A percentile compares a stretch with the other conserved stretches of the same genome.
These are phyloP conservation scores for Paxillus involutus DNA, from an alignment of 768 basidiomycete species.

Conservation along the genomic window DNA sequence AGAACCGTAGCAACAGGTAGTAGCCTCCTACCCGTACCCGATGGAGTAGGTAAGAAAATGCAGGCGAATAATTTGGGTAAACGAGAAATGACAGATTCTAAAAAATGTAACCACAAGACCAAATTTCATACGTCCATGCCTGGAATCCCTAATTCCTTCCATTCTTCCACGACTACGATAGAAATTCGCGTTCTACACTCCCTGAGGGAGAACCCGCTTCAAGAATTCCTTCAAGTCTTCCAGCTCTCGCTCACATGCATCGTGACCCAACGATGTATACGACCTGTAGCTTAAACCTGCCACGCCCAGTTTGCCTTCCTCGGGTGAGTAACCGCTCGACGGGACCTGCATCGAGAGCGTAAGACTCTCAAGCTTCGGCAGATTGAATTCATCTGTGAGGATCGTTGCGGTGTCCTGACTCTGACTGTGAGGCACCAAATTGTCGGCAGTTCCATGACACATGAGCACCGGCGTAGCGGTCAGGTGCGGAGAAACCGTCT, in stretches of 20 bases:
- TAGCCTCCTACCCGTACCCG: too few relatives aligned
- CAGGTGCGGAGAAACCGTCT: slow-evolving; percentile 66
- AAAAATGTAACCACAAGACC: too few relatives aligned
- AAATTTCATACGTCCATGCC: background rate
- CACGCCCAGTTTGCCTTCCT: slow-evolving; percentile 16
- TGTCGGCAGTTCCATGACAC: slow-evolving; percentile 81
- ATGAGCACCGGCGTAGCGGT: slow-evolving; percentile 76
- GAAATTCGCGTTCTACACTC: background rate
- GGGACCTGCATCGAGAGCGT: slow-evolving; percentile 33
- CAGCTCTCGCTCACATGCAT: slow-evolving; percentile 62
- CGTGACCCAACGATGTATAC: slow-evolving; percentile 70
- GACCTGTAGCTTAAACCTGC: slow-evolving; percentile 64
- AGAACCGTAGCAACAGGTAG: too few relatives aligned
- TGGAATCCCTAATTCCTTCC: background rate
- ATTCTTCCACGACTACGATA: background rate
- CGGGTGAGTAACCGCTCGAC: slow-evolving; percentile 18
- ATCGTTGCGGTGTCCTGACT: slow-evolving; percentile 56
- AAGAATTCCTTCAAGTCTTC: slow-evolving; percentile 73
- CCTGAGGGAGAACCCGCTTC: slow-evolving; percentile 49
- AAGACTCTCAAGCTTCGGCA: slow-evolving; percentile 39
- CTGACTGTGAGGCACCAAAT: slow-evolving; percentile 60
- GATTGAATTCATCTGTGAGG: slow-evolving; percentile 53
- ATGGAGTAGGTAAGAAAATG: too few relatives aligned
- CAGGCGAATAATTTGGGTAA: too few relatives aligned
- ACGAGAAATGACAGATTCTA: too few relatives aligned